phyloP scores from a whole-genome alignment of 2,329 filamentous ascomycete genomes.

The Teratosphaeria destructans region DNA sequence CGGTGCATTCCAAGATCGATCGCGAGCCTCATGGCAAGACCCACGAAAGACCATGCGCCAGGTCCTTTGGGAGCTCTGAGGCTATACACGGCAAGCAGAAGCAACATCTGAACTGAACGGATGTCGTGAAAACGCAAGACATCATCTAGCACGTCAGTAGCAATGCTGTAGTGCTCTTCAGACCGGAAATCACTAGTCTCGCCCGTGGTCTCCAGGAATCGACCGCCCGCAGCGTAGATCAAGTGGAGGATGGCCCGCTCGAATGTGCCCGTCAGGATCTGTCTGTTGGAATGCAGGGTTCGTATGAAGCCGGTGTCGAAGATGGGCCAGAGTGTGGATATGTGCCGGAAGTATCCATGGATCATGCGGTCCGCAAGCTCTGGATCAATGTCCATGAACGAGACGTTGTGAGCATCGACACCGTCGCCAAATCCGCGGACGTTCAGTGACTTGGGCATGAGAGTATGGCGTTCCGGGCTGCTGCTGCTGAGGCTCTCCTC shows the following conservation, averaged over 20 bases:
- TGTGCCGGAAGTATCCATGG: neutral
- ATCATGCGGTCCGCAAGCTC: neutral
- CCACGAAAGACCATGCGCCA: conserved; percentile 27
- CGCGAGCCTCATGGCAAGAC: conserved; percentile 23
- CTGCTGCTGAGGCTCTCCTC: neutral
- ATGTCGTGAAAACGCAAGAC: conserved; percentile 23
- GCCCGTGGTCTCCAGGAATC: conserved; percentile 23
- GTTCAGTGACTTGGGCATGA: neutral
- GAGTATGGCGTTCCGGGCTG: neutral
- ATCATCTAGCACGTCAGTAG: conserved; percentile 24
- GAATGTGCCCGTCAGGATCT: neutral
- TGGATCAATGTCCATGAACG: neutral
- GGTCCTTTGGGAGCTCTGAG: conserved; percentile 27
- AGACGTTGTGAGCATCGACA: neutral
- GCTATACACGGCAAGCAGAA: conserved; percentile 26
- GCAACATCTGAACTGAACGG: conserved; percentile 24
- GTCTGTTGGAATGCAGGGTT: neutral
- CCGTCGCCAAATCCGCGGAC: neutral
- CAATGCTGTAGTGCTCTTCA: conserved; percentile 23
- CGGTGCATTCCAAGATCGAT: conserved; percentile 27
- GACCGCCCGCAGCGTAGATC: conserved; percentile 23
- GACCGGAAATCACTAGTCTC: conserved; percentile 21
- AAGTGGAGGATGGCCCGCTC: conserved; percentile 14
- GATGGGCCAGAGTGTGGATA: neutral
- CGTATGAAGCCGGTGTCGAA: neutral